These are phyloP conservation scores for Wickerhamomyces kurtzmanii DNA, from an alignment of 805 yeast species.

Conservation along the genomic window DNA sequence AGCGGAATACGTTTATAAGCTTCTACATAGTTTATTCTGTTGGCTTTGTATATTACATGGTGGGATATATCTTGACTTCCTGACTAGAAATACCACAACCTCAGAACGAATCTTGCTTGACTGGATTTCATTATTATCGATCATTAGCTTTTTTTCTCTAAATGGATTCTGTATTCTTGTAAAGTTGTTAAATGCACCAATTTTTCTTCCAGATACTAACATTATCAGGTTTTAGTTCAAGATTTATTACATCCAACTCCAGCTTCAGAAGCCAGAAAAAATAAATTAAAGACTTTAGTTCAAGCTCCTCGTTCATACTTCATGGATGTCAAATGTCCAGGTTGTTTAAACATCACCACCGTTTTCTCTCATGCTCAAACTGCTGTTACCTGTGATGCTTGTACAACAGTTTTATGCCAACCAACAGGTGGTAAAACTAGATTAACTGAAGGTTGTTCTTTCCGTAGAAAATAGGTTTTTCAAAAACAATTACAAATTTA, in stretches of 20 bases:
- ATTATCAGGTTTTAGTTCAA: constrained; percentile 98
- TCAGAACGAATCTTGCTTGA: too few relatives aligned
- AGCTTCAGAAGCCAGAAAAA: constrained; percentile 92
- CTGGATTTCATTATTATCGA: too few relatives aligned
- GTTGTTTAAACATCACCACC: constrained; percentile 98
- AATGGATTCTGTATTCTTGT: too few relatives aligned
- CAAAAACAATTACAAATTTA: too few relatives aligned
- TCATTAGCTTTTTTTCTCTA: too few relatives aligned
- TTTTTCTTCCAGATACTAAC: too few relatives aligned
- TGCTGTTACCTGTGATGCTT: constrained; percentile 98
- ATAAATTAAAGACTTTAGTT: constrained; percentile 96
- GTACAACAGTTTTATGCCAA: constrained; percentile 96
- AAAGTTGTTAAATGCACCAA: too few relatives aligned
- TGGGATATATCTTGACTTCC: too few relatives aligned
- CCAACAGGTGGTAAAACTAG: constrained; percentile 99
- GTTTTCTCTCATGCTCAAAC: constrained; percentile 99
- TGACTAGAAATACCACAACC: too few relatives aligned
- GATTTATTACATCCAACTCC: constrained; percentile 98
- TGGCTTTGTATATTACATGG: too few relatives aligned
- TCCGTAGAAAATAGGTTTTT: constrained; percentile 89
- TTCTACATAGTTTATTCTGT: too few relatives aligned
- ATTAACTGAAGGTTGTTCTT: constrained; percentile 98
- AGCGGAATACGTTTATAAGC: too few relatives aligned
- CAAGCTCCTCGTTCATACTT: constrained; percentile 98
- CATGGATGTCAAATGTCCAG: constrained; percentile 99